Percentiles rank a stretch among this genome's conserved stretches.
Evolutionary conservation across 2,329 filamentous ascomycete species (phyloP).

Genomic region (Amauroascus niger): DNA sequence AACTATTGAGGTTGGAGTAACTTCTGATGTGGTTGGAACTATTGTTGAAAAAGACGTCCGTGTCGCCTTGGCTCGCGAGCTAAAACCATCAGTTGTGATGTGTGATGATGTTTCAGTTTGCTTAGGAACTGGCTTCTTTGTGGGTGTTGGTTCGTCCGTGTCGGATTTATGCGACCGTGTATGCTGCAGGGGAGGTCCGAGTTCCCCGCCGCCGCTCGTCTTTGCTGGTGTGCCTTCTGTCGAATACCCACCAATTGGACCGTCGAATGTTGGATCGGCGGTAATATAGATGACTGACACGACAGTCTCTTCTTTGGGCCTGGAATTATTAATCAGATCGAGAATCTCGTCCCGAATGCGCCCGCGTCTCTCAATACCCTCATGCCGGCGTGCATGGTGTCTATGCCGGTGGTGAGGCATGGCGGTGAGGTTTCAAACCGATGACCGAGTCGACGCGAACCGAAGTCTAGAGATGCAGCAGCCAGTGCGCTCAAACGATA

Average conservation of each 20-base stretch:
- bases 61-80: conserved; percentile 1
- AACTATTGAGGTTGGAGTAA: background rate
- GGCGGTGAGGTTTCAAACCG: conserved; percentile 1
- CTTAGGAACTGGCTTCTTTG: conserved; percentile 16
- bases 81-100: conserved; percentile 2
- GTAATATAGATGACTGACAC: conserved; percentile 43
- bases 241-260: conserved; percentile 41
- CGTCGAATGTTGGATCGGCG: conserved; percentile 43
- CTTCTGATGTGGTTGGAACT: background rate
- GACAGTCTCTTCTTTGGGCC: conserved; percentile 6
- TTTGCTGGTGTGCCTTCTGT: conserved; percentile 26
- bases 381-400: conserved; percentile 8
- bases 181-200: conserved; percentile 25
- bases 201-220: conserved; percentile 4
- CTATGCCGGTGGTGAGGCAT: conserved; percentile 15
- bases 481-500: conserved; percentile 13
- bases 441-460: background rate
- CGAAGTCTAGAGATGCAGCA: conserved; percentile 8
- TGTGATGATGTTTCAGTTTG: conserved; percentile 1
- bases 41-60: background rate
- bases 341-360: conserved; percentile 2
- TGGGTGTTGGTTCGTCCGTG: conserved; percentile 13
- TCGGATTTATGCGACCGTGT: conserved; percentile 15
- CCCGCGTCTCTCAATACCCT: background rate
- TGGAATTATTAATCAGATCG: conserved; percentile 5